Conservation (phyloP, 2,329 filamentous ascomycete genomes). For the Ophiostoma perfectum region DNA sequence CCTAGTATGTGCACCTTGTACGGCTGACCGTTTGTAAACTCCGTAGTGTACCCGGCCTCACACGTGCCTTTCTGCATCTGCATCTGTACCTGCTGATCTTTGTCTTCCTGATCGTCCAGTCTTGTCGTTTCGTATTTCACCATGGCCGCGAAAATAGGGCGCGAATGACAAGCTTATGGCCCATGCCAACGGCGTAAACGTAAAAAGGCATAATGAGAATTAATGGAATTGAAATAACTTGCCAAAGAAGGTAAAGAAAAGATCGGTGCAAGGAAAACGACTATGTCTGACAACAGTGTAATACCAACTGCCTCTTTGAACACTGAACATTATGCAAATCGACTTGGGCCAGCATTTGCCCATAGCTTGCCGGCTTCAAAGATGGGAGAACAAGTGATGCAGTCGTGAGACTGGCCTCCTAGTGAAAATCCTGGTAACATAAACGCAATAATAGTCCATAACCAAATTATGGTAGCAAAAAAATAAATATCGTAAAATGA, state of each 20-base stretch:
- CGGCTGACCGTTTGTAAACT: neutral
- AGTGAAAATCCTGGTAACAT: neutral
- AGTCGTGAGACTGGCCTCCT: constrained; percentile 2
- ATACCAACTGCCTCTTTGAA: neutral
- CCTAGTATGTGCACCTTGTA: no score
- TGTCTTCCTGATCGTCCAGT: neutral
- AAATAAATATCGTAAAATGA: neutral
- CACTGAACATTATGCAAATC: neutral
- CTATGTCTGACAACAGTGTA: no score
- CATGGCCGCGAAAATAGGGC: neutral
- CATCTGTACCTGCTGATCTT: neutral
- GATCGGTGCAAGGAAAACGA: no score
- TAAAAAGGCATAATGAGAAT: neutral
- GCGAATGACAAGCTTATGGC: neutral
- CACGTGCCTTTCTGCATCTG: neutral
- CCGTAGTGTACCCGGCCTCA: neutral
- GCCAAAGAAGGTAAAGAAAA: no score
- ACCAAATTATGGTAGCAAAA: neutral
- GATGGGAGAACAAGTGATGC: neutral
- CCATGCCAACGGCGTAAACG: neutral
- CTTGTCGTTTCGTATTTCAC: no score
- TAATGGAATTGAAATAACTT: no score
- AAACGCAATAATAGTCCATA: neutral
- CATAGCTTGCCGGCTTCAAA: neutral
- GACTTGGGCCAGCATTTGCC: neutral